Evolutionary conservation across 208 protist species (phyloP), one percentile per base, ranked within the genome.

Genomic region (Porcisia deanei): DNA sequence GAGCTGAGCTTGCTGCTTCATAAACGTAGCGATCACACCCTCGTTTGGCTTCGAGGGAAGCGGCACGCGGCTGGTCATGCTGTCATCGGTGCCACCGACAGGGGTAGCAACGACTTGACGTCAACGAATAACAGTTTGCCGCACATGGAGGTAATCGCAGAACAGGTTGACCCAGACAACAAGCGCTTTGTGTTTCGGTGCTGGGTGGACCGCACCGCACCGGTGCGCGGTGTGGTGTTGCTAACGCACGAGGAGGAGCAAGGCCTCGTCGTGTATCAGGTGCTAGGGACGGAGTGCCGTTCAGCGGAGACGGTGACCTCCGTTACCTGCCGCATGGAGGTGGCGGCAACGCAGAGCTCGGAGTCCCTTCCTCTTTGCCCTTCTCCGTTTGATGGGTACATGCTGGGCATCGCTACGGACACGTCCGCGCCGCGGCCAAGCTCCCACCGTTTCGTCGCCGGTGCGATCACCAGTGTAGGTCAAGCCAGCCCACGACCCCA

Each of bases 381-480:
- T 41, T 94, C 87, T 39, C 85, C 90, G 41, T 87, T 78, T 60
- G 87, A 91, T 70, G 85, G 85, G 9, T 86, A 78, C 73, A 66
- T 91, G 54, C 61, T 94, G 6, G 83, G 77, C 72, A 16, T 77
- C 63, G 67, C 71, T 45, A 79, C 76, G 25, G 70, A 79, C 70
- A 47, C 41, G 41, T 78, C 74, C 3, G 71, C 65, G 30, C 71
- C 69, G 14, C 63, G 59, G 30, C 66, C 49, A 20, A n/a, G 61
- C 16, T 71, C 49, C 20, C 73, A 34, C n/a, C 20, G 55, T 8
- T 37, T 74, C 30, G 65, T 52, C 20, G 54, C 22, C 30, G 52
- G 41, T 43, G 41, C 47, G 22, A 47, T 58, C 39, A 41, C 39
- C 10, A 52, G 54, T 57, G 63, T 73, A n/a, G 60, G 30, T 8